Evolutionary conservation across 2,329 filamentous ascomycete genomes (phyloP), one percentile per base, ranked within the genome.

Genomic region (Fusarium sp.): DNA sequence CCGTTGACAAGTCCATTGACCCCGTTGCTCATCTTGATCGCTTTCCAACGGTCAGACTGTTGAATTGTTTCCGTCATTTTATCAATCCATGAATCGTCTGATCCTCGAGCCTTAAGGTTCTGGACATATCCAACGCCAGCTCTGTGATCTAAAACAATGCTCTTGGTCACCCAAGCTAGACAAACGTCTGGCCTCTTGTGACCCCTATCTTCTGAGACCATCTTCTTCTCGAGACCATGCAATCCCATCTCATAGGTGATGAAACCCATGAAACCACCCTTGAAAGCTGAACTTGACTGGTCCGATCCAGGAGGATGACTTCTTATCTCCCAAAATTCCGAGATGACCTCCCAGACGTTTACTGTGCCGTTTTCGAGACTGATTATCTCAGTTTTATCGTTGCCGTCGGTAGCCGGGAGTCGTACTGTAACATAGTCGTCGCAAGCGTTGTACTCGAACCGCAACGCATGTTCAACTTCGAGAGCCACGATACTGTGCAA

Each of bases 171-270:
- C 87, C 94, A 96, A 2, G 89, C 86, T 64, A 97, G 89, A 76
- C 89, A 92, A 26, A 95, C 83, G 78, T 97, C 94, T 0, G 93
- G 91, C 14, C 88, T 83, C 40, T 80, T 74, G 60, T 86, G 81
- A 4, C 77, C 76, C 14, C 80, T 71, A 6, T 75, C 55, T 2
- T 64, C 67, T 0, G 78, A 60, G 1, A 81, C 73, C 30, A 77
- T 67, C 1, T 75, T 77, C 8, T 77, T 74, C 41, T 78, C 80
- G 8, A 82, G 67, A 0, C 78, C 78, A 32, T 79, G 75, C 2
- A 97, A 83, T 0, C 93, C 93, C 78, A 94, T 89, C 79, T 97
- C 94, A 67, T 97, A 97, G 0, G 93, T 94, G 54, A 94, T 87
- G 75, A 92, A 97, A 0, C 94, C 94, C 81, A 97, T 89, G 64